Evolutionary conservation across 2,329 filamentous ascomycete genomes (phyloP).

Genomic region (Bipolaris oryzae): DNA sequence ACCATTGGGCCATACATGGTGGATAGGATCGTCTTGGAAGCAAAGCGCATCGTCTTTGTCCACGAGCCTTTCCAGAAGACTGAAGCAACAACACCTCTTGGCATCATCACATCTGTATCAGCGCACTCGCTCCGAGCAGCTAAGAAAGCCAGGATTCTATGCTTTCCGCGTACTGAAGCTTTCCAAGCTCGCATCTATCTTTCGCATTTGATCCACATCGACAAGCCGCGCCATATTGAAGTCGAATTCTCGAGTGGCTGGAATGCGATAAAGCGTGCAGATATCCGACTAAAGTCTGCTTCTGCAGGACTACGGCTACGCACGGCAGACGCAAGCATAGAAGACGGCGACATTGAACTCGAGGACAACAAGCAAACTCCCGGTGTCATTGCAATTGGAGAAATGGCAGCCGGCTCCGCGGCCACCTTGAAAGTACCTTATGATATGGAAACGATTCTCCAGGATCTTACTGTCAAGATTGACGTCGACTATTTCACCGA

Average conservation of each 20-base stretch:
- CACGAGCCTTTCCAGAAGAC: conserved; percentile 66
- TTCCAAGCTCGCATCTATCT: conserved; percentile 72
- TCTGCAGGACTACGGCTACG: conserved; percentile 65
- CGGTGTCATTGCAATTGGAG: conserved; percentile 54
- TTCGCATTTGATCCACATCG: conserved; percentile 76
- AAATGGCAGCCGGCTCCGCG: conserved; percentile 53
- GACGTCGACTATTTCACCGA: conserved; percentile 76
- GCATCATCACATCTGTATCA: conserved; percentile 54
- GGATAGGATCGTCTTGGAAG: conserved; percentile 70
- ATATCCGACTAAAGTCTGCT: conserved; percentile 62
- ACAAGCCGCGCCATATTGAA: conserved; percentile 78
- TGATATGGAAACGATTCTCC: conserved; percentile 77
- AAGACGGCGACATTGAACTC: conserved; percentile 52
- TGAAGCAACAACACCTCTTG: conserved; percentile 54
- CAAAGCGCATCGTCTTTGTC: conserved; percentile 68
- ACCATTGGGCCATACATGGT: conserved; percentile 77
- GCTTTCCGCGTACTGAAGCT: conserved; percentile 73
- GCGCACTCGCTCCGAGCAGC: conserved; percentile 41
- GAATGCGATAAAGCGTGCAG: conserved; percentile 64
- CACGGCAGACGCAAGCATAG: conserved; percentile 56
- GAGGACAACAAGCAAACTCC: conserved; percentile 52
- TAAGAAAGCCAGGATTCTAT: conserved; percentile 64
- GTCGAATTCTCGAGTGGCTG: conserved; percentile 74
- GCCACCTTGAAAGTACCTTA: conserved; percentile 76
- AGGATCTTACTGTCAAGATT: conserved; percentile 73